Evolutionary conservation across 495 filamentous ascomycete species (phyloP), one percentile per base, ranked within the genome.

Genomic region (Sporormia fimetaria): DNA sequence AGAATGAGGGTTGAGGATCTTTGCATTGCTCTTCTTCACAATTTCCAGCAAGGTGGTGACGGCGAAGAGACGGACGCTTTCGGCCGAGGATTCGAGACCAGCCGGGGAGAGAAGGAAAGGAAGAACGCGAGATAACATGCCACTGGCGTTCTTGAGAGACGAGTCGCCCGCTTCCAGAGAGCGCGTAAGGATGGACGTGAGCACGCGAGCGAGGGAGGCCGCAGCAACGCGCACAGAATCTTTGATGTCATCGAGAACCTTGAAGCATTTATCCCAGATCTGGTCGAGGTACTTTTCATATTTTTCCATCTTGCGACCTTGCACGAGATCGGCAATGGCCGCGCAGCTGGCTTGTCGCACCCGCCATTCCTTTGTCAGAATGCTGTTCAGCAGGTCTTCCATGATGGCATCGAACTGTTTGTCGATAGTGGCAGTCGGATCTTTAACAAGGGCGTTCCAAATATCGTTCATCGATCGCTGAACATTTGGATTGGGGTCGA

Each of bases 391-490:
- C 14, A 94, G 66, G 55, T 94, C 86, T 14, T 74, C 63, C 66
- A 96, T 81, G 47, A 98, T 94, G 11, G 70, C 67, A 42, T 92
- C 81, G 49, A 93, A 93, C 56, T 92, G 65, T 6, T 63, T 63
- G 48, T 84, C 75, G 34, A 94, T 67, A 14, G 81, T 80, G 6
- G 70, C 68, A 2, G 71, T 74, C 7, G 81, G 69, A 42, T 94
- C 85, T 57, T 86, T 90, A 40, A 96, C 84, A 22, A 96, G 58
- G 0, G 88, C 78, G 52, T 80, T 82, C 90, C 90, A 96, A 48
- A 98, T 98, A 40, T 88, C 83, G 44, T 90, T 86, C 90, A 98
- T 98, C 3, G 87, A 87, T 29, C 78, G 76, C 54, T 83, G 83
- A 15, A 96, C 90, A 56, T 85, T 87, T 3, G 78, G 73, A 56